Percentiles rank a stretch among this genome's conserved stretches.
phyloP scores from a whole-genome alignment of 129 eudicot genomes.

The Centrapalus pauciflorus region DNA sequence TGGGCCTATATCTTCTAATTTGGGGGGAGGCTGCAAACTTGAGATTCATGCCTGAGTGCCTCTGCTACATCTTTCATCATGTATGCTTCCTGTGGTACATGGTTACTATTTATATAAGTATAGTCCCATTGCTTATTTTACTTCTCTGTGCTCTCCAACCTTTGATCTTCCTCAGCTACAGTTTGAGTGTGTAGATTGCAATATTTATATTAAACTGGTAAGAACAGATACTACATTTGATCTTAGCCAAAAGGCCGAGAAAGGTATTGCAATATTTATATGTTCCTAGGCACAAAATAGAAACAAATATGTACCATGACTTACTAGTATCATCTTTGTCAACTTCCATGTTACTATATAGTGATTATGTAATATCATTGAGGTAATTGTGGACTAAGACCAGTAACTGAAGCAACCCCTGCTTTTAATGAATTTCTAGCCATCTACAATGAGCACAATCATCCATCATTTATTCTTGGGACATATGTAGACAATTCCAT shows the following conservation, averaged over 20 bases:
- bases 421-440: too few species aligned
- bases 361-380: too few species aligned
- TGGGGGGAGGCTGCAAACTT: slow-evolving; percentile 99
- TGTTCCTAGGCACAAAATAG: not conserved
- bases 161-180: not conserved
- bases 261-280: slow-evolving; percentile 13
- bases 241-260: slow-evolving; percentile 85
- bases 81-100: slow-evolving; percentile 40
- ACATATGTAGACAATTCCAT: too few species aligned
- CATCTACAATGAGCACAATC: too few species aligned
- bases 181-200: slow-evolving; percentile 1
- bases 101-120: not conserved
- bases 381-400: too few species aligned
- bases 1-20: slow-evolving; percentile 90
- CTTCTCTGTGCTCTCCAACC: not conserved
- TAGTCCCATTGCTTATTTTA: not conserved
- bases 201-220: slow-evolving; percentile 16
- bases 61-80: slow-evolving; percentile 96
- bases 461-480: too few species aligned
- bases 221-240: slow-evolving; percentile 77
- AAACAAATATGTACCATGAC: too few species aligned
- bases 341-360: too few species aligned
- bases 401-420: too few species aligned
- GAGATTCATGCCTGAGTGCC: slow-evolving; percentile 99
- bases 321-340: too few species aligned